phyloP scores from a whole-genome alignment of 192 early-diverging fungal species.

The Backusella luteola region DNA sequence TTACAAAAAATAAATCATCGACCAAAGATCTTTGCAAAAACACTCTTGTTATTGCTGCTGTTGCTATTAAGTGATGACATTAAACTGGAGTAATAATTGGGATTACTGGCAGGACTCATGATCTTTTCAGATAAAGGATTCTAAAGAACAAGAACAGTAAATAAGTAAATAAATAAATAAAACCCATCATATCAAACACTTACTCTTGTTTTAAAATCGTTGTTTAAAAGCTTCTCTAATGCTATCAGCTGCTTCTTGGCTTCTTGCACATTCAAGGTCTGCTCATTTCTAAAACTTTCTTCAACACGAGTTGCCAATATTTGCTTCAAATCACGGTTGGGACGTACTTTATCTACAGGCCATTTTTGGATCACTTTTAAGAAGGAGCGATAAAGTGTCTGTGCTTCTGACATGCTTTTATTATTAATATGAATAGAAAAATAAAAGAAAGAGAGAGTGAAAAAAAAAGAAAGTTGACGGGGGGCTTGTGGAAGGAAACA shows the following conservation, averaged over 20 bases:
- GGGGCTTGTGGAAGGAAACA: neutral
- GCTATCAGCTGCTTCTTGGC: constrained; percentile 47
- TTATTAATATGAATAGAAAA: neutral
- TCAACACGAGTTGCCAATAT: constrained; percentile 50
- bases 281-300: constrained; percentile 43
- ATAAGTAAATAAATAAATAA: too few relatives aligned
- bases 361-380: constrained; percentile 56
- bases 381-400: constrained; percentile 55
- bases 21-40: constrained; percentile 21
- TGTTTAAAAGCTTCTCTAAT: constrained; percentile 41
- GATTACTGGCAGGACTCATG: constrained; percentile 51
- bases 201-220: constrained; percentile 57
- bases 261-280: constrained; percentile 30
- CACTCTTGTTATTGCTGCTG: constrained; percentile 43
- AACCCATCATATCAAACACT: too few relatives aligned
- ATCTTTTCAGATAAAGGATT: constrained; percentile 57
- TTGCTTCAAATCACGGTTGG: constrained; percentile 66
- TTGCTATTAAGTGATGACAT: constrained; percentile 47
- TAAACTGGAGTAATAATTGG: constrained; percentile 54
- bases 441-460: too few relatives aligned
- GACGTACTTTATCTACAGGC: constrained; percentile 69
- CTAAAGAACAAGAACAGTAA: constrained; percentile 18
- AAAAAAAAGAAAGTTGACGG: neutral
- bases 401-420: constrained; percentile 14
- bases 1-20: neutral